Evolutionary conservation across 208 protist genomes (phyloP), one percentile per base, ranked within the genome.

Genomic region (Trypanosoma theileri): DNA sequence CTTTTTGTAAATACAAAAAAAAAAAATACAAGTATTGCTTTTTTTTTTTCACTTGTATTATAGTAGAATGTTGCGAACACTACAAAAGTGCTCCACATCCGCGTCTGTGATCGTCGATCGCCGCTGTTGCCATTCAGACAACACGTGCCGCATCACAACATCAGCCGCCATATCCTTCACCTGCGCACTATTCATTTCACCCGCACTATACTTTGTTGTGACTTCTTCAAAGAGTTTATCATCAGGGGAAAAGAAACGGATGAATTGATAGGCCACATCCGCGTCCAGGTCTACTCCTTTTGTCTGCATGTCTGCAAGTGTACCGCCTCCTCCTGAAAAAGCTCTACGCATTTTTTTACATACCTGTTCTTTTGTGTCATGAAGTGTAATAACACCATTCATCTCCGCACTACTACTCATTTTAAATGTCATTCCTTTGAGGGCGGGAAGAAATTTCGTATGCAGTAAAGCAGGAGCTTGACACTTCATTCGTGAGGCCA

Each of bases 401-500:
- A 66, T 61, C 42, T 81, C 82, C 0, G 76, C 89, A 22, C 92
- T 98, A 56, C 96, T 96, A 75, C 90, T 98, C 98, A 99, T 99
- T 84, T 99, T 99, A 50, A 91, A 90, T 48, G 80, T 70, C 3
- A 81, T 41, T 7, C 97, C 98, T 74, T 98, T 98, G 24, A 99
- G 77, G 7, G 98, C 95, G 19, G 98, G 98, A 62, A 99, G 89
- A 70, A 99, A 99, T 62, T 98, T 98, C 24, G 88, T 91, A 74
- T 99, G 96, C 44, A 99, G 86, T 21, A 99, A 79, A 22, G 96
- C 78, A 19, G 98, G 98, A 62, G 99, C 99, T 2, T 71, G 73
- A 42, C 73, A 81, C 59, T 89, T 93, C 21, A 99, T 69, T 35
- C 88, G 75, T n/a, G 86, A 68, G 21, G 98, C 98, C 22, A 98